Conservation (phyloP, 345 rosid genomes). For the Lumnitzera racemosa region DNA sequence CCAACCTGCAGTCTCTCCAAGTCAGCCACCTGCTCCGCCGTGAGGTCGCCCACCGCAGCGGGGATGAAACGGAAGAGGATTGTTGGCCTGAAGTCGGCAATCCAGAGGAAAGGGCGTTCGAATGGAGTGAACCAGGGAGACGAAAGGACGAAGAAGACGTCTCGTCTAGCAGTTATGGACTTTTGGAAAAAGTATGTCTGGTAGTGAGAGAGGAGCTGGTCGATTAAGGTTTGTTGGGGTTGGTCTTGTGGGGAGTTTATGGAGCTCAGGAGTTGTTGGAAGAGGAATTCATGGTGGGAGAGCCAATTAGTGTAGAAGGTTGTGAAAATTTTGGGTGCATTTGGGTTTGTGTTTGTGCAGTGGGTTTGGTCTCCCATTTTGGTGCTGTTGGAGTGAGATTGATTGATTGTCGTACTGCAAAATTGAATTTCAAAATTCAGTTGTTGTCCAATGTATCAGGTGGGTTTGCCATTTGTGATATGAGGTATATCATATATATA, state of each 20-base stretch:
- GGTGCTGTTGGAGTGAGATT: too few relatives aligned
- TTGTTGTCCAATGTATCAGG: too few relatives aligned
- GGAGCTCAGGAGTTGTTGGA: conserved; percentile 15
- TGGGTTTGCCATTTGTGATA: too few relatives aligned
- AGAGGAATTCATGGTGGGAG: conserved; percentile 9
- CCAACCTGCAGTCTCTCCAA: conserved; percentile 16
- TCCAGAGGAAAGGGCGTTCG: conserved; percentile 28
- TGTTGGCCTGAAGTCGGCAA: conserved; percentile 31
- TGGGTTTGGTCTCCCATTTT: too few relatives aligned
- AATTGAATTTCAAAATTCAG: too few relatives aligned
- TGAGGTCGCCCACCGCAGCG: conserved; percentile 11
- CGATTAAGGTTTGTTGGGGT: conserved; percentile 10
- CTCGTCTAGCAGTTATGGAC: conserved; percentile 6
- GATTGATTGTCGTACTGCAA: too few relatives aligned
- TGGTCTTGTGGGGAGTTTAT: background rate
- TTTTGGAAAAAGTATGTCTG: conserved; percentile 23
- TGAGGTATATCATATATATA: too few relatives aligned
- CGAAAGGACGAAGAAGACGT: conserved; percentile 22
- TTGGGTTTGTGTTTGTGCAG: background rate
- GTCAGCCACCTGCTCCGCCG: conserved; percentile 14
- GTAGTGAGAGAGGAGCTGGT: conserved; percentile 20
- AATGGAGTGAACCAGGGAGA: conserved; percentile 37
- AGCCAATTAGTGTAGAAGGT: conserved; percentile 31
- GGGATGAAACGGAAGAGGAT: conserved; percentile 22
- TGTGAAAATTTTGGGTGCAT: conserved; percentile 7